Evolutionary conservation across 306 rosid genomes (phyloP), one percentile per base, ranked within the genome.

Genomic region (Sindora glabra): DNA sequence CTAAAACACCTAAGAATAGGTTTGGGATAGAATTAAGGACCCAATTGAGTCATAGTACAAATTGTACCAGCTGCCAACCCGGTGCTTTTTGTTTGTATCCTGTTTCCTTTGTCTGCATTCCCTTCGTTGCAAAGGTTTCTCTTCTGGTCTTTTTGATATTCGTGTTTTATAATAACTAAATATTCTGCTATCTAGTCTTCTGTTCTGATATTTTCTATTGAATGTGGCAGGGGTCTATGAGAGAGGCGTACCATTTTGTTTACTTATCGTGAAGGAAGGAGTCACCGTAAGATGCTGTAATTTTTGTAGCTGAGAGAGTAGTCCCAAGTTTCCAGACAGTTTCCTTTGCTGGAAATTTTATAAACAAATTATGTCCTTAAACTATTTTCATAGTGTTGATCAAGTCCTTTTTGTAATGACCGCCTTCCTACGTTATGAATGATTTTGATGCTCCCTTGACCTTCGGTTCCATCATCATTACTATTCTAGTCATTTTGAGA

Each of bases 171-270:
- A 37, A 25, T 4, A 9, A 41, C 29, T 5, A 39, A 29, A 27
- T 45, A 27, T 42, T 13, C 55, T 56, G 48, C 62, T 40, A 40
- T 40, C 11, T 25, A 1, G 13, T 3, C 30, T 23, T 24, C 44
- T 66, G 41, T 26, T 9, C 52, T 71, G 40, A 67, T 56, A 48
- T 54, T 33, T 42, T 51, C 47, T 32, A 23, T 52, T 68, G 56
- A 51, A 56, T 57, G 15, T 67, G 32, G 53, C 78, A 77, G 78
- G 82, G 78, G 82, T 62, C 45, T 62, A 6, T 77, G 78, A 77
- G 60, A 51, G 40, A 40, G 64, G 10, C 15, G 48, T 5, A 44
- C 19, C 48, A 30, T 38, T 48, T 39, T 26, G 23, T 1, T 29
- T 6, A 1, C 1, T 4, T 4, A 29, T 4, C 5, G 54, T 30